Percentiles rank a stretch among this genome's conserved stretches.
Evolutionary conservation across 352 stramenopile species (phyloP).

Genomic region (Lagenidium sp.): DNA sequence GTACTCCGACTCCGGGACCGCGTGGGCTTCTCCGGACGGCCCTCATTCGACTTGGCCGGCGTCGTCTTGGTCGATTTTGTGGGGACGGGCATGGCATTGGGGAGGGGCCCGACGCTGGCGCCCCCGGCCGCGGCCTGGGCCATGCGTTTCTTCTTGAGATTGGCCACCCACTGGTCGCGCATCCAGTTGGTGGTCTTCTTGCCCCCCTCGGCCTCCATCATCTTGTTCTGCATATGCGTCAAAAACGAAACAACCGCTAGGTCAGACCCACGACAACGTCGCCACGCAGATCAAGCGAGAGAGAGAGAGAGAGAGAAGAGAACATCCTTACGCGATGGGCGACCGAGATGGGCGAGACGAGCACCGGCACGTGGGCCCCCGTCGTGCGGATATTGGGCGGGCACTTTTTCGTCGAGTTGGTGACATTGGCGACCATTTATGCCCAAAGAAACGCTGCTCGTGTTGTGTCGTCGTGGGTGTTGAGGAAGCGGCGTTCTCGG

Average conservation of each 20-base stretch:
- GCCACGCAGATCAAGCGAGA: no score
- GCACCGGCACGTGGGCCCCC: constrained; percentile 13
- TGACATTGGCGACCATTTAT: constrained; percentile 7
- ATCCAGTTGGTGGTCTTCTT: constrained; percentile 49
- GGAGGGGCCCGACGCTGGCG: constrained; percentile 4
- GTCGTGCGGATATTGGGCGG: constrained; percentile 18
- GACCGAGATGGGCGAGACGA: constrained; percentile 24
- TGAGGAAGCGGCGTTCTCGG: no score
- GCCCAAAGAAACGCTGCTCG: constrained; percentile 1
- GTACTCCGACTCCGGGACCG: constrained; percentile 6
- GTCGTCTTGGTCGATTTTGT: not conserved
- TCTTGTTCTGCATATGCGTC: constrained; percentile 18
- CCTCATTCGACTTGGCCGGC: not conserved
- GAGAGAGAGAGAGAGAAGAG: no score
- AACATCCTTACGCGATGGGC: constrained; percentile 22
- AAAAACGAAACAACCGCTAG: not conserved
- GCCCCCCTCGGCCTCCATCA: constrained; percentile 21
- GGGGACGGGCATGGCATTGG: not conserved
- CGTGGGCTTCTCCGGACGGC: no score
- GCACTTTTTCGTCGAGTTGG: constrained; percentile 15
- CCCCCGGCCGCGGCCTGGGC: constrained; percentile 7
- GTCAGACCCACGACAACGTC: constrained; percentile 1
- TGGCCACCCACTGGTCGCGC: constrained; percentile 79
- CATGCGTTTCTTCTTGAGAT: constrained; percentile 71
- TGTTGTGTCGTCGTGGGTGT: constrained; percentile 1